Evolutionary conservation across 495 filamentous ascomycete genomes (phyloP), one percentile per base, ranked within the genome.

Genomic region (Penicillium steckii): DNA sequence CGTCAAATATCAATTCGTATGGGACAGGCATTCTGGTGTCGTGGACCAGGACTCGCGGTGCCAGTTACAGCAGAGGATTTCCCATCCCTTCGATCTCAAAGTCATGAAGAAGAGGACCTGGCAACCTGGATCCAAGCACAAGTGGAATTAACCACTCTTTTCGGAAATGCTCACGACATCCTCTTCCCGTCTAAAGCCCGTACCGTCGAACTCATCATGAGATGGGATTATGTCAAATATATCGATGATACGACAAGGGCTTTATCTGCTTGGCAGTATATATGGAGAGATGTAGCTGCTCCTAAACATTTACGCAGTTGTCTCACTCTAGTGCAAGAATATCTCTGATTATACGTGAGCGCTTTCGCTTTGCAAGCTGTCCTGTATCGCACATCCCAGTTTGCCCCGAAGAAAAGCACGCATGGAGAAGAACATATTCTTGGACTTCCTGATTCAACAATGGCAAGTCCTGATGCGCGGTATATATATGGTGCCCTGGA

Each of bases 1-100:
- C 55, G 55, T 21, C 55, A 57, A 41, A 57, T 57, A 6, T 53
- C 55, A 10, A 49, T 57, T 6, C 49, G 47, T 40, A 57, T 57
- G 55, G 55, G 55, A 4, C 55, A 57, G 25, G 44, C 55, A 6
- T 57, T 57, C 32, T 57, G 55, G 55, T 57, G 44, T 15, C 55
- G 55, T 12, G 55, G 55, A 0, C 55, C 55, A 4, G 44, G 42
- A 8, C 48, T 57, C 3, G 52, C 55, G 7, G 43, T 49, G 4
- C 23, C 37, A 2, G 52, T 57, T 5, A 57, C 49, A 8, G 38
- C 27, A 21, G 15, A 57, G 2, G 55, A 57, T 37, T 56, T 48
- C 40, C 55, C 55, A 22, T 37, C 23, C n/a, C 37, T 57, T 4
- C 55, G 26, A 15, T 46, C 45, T 2, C 44, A 42, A 30, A 40